Base-by-base conservation (phyloP, 2,329 filamentous ascomycete species). In the Botrytis tulipae region DNA sequence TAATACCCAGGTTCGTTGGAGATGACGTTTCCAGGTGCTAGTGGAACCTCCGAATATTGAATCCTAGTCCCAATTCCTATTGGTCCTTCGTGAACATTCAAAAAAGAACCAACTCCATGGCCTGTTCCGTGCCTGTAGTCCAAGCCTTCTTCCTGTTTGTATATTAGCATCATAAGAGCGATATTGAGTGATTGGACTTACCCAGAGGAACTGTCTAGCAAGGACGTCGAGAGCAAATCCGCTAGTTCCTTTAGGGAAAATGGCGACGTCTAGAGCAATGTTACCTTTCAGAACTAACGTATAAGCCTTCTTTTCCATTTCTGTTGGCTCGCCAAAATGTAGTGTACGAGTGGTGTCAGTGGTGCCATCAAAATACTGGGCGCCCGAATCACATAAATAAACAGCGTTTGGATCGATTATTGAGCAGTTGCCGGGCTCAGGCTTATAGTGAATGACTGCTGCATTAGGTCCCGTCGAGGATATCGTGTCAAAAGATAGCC, bases 1-100 rank as follows among this genome's bases (percentile, higher is more conserved):
- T 99, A 99, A 84, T 95, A 99, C 44, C 96, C 96, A 2, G 96
- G 96, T 83, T 99, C 94, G 79, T 98, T 94, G 2, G 95, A 98
- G 71, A 98, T 90, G 59, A 99, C 95, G 79, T 99, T 98, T 62
- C 96, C 96, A n/a, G 93, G 87, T 0, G 93, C 89, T 44, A 99
- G 87, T 0, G 96, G 88, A 9, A 98, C 95, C 81, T 99, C 96
- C 0, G 93, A 92, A 81, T 95, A 98, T 79, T 97, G 93, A 57
- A 97, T 90, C 62, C 96, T 89, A 16, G 95, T 98, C 42, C 96
- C 96, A 75, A 99, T 97, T 32, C 96, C 96, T 75, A 99, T 97
- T 1, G 96, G 96, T 0, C 96, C 96, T 84, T 99, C 96, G 81
- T 99, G 96, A 0, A 99, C 96, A 78, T 99, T 99, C 79, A 99